Evolutionary conservation across 2,329 filamentous ascomycete species (phyloP), one percentile per base, ranked within the genome.

Genomic region (Colletotrichum somersetense): DNA sequence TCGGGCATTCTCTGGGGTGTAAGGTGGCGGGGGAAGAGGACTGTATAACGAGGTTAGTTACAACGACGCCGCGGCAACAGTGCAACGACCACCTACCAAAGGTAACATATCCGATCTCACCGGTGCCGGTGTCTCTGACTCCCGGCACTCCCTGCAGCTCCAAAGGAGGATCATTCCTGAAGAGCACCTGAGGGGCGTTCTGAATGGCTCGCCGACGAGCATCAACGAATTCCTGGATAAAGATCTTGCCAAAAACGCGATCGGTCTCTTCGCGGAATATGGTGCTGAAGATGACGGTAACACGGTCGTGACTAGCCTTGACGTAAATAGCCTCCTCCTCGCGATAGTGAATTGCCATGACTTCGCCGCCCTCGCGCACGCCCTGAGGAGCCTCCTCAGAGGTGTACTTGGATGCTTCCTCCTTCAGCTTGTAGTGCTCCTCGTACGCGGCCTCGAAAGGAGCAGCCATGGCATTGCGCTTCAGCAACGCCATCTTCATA

Each of bases 291-390:
- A 99, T 99, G 78, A 99, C 95, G 0, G 97, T 99, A 64, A 99
- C 96, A 78, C 96, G 91, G 81, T 99, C 96, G 85, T 97, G 93
- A 82, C 93, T 97, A 74, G 96, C 96, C 86, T 99, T 98, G 86
- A 99, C 92, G 83, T 97, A 99, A 80, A 99, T 98, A 64, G 96
- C 95, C 83, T 99, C 96, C 86, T 98, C 95, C 79, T 99, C 97
- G 68, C 96, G 93, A 85, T 99, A 99, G 83, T 98, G 96, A 77
- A 99, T 97, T 3, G 96, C 91, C 89, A 97, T 97, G 72, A 98
- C 92, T 77, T 96, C 91, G 69, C 96, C 95, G 62, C 96, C 96
- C 83, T 98, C 96, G 75, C 87, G 87, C 40, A 98, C 87, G 74
- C 95, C 96, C 81, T 97, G 94, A 0, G 96, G 96, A 65, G 97